Conservation (phyloP, 352 stramenopile genomes). For the Pythium sukuiense region DNA sequence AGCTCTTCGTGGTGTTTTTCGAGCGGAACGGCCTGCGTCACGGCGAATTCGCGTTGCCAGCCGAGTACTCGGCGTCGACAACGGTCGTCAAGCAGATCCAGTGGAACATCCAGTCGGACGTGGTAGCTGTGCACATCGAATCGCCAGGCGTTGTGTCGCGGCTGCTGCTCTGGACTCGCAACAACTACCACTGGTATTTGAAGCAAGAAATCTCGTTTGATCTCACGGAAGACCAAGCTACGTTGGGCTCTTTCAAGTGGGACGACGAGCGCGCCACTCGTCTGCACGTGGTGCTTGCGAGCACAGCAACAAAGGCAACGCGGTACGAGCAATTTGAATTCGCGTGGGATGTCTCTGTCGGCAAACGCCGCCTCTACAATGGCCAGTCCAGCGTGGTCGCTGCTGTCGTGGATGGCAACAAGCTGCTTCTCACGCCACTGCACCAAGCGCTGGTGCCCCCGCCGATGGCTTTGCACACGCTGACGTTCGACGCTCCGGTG, state of each 20-base stretch:
- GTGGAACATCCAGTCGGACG: constrained; percentile 73
- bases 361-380: constrained; percentile 19
- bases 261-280: constrained; percentile 48
- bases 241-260: constrained; percentile 45
- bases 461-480: constrained; percentile 50
- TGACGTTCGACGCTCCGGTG: constrained; percentile 39
- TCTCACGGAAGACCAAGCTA: constrained; percentile 9
- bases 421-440: constrained; percentile 67
- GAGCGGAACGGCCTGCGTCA: constrained; percentile 81
- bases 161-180: constrained; percentile 73
- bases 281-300: constrained; percentile 39
- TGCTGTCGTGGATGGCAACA: constrained; percentile 58
- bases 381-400: constrained; percentile 40
- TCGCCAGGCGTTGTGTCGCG: constrained; percentile 10
- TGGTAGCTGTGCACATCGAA: constrained; percentile 57
- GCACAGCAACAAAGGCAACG: not conserved
- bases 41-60: constrained; percentile 67
- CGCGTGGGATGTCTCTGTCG: constrained; percentile 39
- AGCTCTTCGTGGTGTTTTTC: constrained; percentile 78
- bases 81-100: constrained; percentile 36
- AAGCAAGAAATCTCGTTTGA: constrained; percentile 61
- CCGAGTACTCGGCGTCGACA: constrained; percentile 30
- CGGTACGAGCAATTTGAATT: constrained; percentile 54
- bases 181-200: constrained; percentile 87
- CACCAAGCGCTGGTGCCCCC: constrained; percentile 68